Conservation (phyloP, 2,329 filamentous ascomycete species). For the Colletotrichum kahawae region DNA sequence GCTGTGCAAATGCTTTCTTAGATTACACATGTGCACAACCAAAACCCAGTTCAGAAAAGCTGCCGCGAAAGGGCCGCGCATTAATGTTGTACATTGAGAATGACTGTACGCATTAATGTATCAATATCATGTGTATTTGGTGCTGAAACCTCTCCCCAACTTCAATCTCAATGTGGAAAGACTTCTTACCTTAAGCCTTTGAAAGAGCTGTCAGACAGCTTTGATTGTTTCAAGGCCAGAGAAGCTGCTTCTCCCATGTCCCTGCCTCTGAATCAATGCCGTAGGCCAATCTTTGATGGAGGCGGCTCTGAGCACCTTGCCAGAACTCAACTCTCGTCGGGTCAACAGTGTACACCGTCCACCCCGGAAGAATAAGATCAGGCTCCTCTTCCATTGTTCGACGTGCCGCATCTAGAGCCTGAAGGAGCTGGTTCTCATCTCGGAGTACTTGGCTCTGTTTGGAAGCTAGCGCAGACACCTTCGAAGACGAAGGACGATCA, state of each 20-base stretch:
- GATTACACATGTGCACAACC: no score
- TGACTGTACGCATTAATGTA: no score
- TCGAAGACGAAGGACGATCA: not conserved
- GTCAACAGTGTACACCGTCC: not conserved
- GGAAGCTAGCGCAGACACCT: not conserved
- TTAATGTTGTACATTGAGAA: no score
- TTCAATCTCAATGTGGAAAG: no score
- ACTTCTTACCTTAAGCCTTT: no score
- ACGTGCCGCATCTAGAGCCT: not conserved
- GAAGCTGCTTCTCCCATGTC: not conserved
- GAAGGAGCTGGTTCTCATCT: not conserved
- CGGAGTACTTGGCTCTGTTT: not conserved
- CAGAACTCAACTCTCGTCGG: not conserved
- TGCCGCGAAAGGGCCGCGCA: no score
- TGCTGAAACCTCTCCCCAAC: no score
- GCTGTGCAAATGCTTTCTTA: no score
- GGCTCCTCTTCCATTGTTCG: not conserved
- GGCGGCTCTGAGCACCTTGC: not conserved
- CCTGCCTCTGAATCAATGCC: fast-evolving
- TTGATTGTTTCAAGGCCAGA: not conserved
- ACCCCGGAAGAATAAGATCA: not conserved
- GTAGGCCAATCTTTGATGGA: not conserved
- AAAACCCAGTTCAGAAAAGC: no score
- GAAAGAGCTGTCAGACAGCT: no score
- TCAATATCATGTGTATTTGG: no score